Percentiles rank a stretch among this genome's conserved stretches.
Conservation (phyloP, 2,329 filamentous ascomycete species). For the Pseudocercospora macadamiae region DNA sequence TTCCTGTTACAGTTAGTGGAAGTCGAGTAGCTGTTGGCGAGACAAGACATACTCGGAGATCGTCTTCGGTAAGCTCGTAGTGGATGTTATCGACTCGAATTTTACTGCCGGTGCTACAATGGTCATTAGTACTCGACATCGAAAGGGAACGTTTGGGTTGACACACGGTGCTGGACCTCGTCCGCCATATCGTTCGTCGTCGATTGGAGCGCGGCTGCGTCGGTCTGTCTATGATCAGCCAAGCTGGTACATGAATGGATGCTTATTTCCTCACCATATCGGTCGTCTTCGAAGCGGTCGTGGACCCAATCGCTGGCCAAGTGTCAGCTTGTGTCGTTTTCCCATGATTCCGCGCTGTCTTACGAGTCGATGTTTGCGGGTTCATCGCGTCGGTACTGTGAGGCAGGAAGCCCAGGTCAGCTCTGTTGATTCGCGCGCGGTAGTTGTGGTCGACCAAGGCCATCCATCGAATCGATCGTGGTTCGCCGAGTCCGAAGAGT, state of each 20-base stretch:
- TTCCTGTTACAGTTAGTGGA: constrained; percentile 56
- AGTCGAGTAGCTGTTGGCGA: no score
- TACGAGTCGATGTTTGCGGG: constrained; percentile 68
- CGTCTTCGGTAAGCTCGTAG: constrained; percentile 84
- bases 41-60: constrained; percentile 71
- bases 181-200: constrained; percentile 29
- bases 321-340: constrained; percentile 25
- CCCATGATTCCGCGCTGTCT: constrained; percentile 33
- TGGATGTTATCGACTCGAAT: constrained; percentile 87
- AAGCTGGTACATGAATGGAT: background rate
- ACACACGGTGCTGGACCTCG: constrained; percentile 23
- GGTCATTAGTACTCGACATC: constrained; percentile 1
- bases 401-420: constrained; percentile 42
- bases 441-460: constrained; percentile 14
- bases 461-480: constrained; percentile 30
- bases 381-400: constrained; percentile 38
- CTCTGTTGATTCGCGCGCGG: constrained; percentile 30
- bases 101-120: constrained; percentile 50
- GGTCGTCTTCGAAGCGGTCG: constrained; percentile 40
- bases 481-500: constrained; percentile 25
- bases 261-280: constrained; percentile 24
- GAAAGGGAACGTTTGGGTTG: background rate
- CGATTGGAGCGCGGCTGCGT: constrained; percentile 21
- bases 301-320: constrained; percentile 83
- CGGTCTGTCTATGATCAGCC: constrained; percentile 21